Evolutionary conservation across 2,329 filamentous ascomycete species (phyloP).

Genomic region (Cercospora sp.): DNA sequence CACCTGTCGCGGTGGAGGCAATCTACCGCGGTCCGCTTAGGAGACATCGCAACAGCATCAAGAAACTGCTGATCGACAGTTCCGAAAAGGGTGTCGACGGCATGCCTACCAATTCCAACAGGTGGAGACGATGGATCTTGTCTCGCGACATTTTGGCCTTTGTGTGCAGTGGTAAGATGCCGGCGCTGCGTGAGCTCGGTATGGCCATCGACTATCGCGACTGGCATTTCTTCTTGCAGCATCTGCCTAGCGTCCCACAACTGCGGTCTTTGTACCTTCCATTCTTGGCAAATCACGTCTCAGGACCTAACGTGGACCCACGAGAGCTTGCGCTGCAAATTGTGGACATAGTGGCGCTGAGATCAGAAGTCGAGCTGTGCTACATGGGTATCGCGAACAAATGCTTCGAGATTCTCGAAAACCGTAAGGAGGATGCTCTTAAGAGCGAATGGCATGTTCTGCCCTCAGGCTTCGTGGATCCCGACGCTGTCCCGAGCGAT

Average conservation of each 20-base stretch:
- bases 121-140: constrained; percentile 71
- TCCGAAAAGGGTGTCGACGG: constrained; percentile 54
- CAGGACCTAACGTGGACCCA: constrained; percentile 57
- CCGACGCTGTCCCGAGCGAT: constrained; percentile 50
- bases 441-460: constrained; percentile 48
- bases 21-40: constrained; percentile 71
- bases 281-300: constrained; percentile 63
- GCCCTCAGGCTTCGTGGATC: constrained; percentile 45
- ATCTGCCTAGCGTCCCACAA: constrained; percentile 68
- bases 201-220: constrained; percentile 73
- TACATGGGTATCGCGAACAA: constrained; percentile 76
- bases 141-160: constrained; percentile 69
- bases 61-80: constrained; percentile 73
- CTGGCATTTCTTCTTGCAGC: constrained; percentile 80
- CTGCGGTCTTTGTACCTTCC: constrained; percentile 71
- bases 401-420: constrained; percentile 80
- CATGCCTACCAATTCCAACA: constrained; percentile 42
- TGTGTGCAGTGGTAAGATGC: constrained; percentile 76
- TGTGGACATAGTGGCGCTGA: constrained; percentile 73
- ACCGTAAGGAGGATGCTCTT: constrained; percentile 45
- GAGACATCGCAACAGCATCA: constrained; percentile 69
- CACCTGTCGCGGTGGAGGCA: constrained; percentile 64
- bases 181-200: constrained; percentile 67
- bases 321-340: constrained; percentile 74
- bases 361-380: constrained; percentile 73